Evolutionary conservation across 2,329 filamentous ascomycete genomes (phyloP), one percentile per base, ranked within the genome.

Genomic region (Emergomyces pasteurianus): DNA sequence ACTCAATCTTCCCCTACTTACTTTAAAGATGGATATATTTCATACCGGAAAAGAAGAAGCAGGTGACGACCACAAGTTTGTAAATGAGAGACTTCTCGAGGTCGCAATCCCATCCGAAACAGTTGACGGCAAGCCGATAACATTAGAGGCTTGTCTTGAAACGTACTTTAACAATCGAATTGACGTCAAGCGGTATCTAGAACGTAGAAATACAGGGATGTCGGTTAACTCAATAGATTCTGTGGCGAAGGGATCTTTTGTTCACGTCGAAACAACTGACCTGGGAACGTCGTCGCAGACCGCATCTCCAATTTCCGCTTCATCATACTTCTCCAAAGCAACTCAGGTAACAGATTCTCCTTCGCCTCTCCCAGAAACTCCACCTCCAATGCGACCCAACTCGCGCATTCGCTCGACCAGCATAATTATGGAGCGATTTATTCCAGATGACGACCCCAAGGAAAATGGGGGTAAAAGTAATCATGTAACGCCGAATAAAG

Each of bases 121-220:
- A 6, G 69, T 75, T 7, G 84, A 88, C 53, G 86, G 85, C 28
- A 85, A 84, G 62, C 80, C 82, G 2, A 81, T 96, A 63, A 91
- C 87, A 34, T 77, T 99, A 23, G 94, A 97, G 73, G 89, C 95
- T 66, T 97, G 92, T 67, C 76, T 99, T 21, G 92, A 96, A 71
- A 86, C 88, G 59, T 97, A 96, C 70, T 97, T 97, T 80, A 96
- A 97, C 74, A 92, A 92, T 61, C 83, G 86, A 60, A 90, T 99
- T 59, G 91, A 96, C 68, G 91, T 99, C 2, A 86, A 88, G 65
- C 83, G 92, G 58, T 88, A 92, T 68, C 71, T 88, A 46, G 81
- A 86, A 66, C 78, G 85, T 21, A 79, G 81, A 31, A 82, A 82
- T 61, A 87, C 85, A 0, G 67, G 82, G 18, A 77, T 76, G 36